Evolutionary conservation across 1,284 basidiomycete species (phyloP).

Genomic region (Tilletiaria anomala): DNA sequence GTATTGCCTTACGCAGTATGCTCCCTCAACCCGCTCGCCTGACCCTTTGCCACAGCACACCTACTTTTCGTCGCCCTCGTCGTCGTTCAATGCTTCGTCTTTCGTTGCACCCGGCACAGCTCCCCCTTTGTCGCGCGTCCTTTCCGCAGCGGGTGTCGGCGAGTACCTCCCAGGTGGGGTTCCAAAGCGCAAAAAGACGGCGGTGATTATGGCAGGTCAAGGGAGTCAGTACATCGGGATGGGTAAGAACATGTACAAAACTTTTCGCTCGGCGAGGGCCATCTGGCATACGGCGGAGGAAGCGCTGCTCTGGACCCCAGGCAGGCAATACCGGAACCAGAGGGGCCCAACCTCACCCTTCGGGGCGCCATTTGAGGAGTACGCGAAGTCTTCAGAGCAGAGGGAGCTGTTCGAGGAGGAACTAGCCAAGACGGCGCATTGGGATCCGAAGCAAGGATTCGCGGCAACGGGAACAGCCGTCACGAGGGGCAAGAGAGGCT

Average conservation of each 20-base stretch:
- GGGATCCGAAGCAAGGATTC: conserved; percentile 13
- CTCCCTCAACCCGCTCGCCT: conserved; percentile 5
- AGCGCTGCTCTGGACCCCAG: conserved; percentile 9
- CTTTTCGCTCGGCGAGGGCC: conserved; percentile 23
- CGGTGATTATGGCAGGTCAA: conserved; percentile 33
- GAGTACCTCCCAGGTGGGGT: conserved; percentile 14
- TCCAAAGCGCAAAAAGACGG: conserved; percentile 21
- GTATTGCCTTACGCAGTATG: conserved; percentile 6
- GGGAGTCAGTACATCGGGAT: conserved; percentile 31
- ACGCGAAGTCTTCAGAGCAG: too few relatives aligned
- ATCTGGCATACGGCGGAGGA: conserved; percentile 35
- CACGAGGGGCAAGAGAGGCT: conserved; percentile 13
- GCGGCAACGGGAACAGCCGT: conserved; percentile 13
- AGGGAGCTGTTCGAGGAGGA: conserved; percentile 36
- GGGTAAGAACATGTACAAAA: conserved; percentile 31
- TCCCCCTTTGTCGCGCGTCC: conserved; percentile 13
- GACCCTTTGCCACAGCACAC: conserved; percentile 25
- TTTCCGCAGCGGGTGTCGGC: conserved; percentile 12
- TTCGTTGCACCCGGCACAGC: conserved; percentile 21
- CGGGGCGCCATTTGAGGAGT: too few relatives aligned
- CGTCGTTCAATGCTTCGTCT: conserved; percentile 30
- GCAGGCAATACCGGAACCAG: too few relatives aligned
- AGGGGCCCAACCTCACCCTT: too few relatives aligned
- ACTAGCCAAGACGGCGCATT: conserved; percentile 14
- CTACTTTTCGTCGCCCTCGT: conserved; percentile 33